These are phyloP conservation scores for Teunomyces lycoperdinae DNA, from an alignment of 805 yeast genomes.

Conservation along the genomic window DNA sequence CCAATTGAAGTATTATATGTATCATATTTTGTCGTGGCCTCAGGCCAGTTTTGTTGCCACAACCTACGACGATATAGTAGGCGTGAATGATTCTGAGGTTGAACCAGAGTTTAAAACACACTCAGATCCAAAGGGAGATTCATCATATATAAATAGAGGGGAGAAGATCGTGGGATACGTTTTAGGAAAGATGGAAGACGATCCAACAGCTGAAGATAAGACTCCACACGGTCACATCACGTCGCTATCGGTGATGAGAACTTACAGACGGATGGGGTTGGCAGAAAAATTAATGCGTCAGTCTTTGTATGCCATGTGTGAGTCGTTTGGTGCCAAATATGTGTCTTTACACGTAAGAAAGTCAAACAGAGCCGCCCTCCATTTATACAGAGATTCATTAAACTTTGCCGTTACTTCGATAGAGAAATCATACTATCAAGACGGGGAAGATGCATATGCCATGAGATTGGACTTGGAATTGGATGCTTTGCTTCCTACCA, in stretches of 20 bases:
- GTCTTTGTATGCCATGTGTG: conserved; percentile 73
- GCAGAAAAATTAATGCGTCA: conserved; percentile 92
- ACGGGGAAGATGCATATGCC: conserved; percentile 96
- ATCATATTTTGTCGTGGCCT: conserved; percentile 95
- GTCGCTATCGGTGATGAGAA: conserved; percentile 89
- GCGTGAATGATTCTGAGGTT: conserved; percentile 25
- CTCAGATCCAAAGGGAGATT: conserved; percentile 51
- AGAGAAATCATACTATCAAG: conserved; percentile 89
- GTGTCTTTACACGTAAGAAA: conserved; percentile 92
- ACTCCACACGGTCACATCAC: conserved; percentile 94
- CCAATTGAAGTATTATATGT: conserved; percentile 86
- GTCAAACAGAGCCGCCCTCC: conserved; percentile 91
- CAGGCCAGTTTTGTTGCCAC: conserved; percentile 96
- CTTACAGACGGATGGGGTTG: conserved; percentile 91
- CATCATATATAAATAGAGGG: conserved; percentile 61
- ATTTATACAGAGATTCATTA: conserved; percentile 82
- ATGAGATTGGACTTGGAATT: conserved; percentile 73
- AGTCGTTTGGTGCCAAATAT: conserved; percentile 74
- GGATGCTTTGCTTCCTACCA: conserved; percentile 60
- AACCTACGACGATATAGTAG: conserved; percentile 49
- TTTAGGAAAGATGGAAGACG: conserved; percentile 95
- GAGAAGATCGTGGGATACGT: conserved; percentile 95
- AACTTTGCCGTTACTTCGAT: conserved; percentile 77
- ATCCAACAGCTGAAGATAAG: conserved; percentile 69
- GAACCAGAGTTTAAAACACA: conserved; percentile 12